Evolutionary conservation across 306 rosid species (phyloP).

Genomic region (Glycyrrhiza uralensis): DNA sequence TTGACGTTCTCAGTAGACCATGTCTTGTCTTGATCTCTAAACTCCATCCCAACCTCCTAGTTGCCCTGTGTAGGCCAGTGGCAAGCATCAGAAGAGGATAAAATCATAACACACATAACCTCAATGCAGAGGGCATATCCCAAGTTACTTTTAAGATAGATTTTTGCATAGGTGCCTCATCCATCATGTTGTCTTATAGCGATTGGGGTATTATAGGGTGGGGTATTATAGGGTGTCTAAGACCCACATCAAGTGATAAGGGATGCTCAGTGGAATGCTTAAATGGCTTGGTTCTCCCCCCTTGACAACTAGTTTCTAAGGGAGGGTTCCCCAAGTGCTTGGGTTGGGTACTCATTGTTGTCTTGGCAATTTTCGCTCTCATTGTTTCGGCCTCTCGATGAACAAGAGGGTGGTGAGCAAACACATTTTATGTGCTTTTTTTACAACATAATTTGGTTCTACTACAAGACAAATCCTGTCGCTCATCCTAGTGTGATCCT

Average conservation of each 20-base stretch:
- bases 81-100: not conserved
- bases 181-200: not conserved
- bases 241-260: too few relatives aligned
- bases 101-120: not conserved
- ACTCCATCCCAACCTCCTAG: not conserved
- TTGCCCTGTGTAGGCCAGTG: not conserved
- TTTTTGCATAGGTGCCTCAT: not conserved
- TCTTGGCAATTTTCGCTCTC: too few relatives aligned
- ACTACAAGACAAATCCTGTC: not conserved
- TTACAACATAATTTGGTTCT: not conserved
- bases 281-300: too few relatives aligned
- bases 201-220: too few relatives aligned
- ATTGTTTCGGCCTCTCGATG: slow-evolving; percentile 9
- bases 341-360: too few relatives aligned
- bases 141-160: not conserved
- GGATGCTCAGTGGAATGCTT: too few relatives aligned
- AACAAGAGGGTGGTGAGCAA: not conserved
- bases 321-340: too few relatives aligned
- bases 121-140: not conserved
- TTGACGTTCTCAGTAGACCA: not conserved
- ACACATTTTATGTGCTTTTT: not conserved
- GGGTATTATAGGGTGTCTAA: too few relatives aligned
- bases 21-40: not conserved
- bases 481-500: not conserved
- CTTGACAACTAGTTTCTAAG: too few relatives aligned